Base-by-base conservation (phyloP, 495 filamentous ascomycete genomes). In the Talaromyces trachyspermus region DNA sequence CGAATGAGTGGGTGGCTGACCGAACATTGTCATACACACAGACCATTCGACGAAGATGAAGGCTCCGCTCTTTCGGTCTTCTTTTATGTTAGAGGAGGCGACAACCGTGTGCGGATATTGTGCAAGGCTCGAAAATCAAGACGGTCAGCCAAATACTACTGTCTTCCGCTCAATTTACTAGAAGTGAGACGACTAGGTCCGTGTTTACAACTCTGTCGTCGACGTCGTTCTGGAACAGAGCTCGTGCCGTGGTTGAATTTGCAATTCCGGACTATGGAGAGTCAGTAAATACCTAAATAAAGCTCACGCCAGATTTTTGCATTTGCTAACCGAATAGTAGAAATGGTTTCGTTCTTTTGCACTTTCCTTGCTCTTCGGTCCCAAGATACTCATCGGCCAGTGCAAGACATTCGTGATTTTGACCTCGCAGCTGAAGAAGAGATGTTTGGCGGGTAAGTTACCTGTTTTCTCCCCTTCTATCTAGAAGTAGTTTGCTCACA, bases 311-410 rank as follows among this genome's bases (percentile, higher is more conserved):
- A n/a, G n/a, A n/a, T n/a, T n/a, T n/a, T n/a, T n/a, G n/a, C n/a
- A n/a, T n/a, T n/a, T n/a, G n/a, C n/a, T n/a, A n/a, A n/a, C n/a
- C n/a, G n/a, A n/a, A n/a, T n/a, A n/a, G n/a, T 24, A 81, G 79
- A 66, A 49, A 80, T 95, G 79, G 85, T 89, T 10, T 66, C 87
- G 1, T 92, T 95, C 60, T 86, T 84, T 60, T 83, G 78, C 62
- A 79, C 82, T 0, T 86, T 91, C 54, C 63, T 86, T 20, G 81
- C 84, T 0, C 72, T 95, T 48, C 88, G 88, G 56, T 74, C 78
- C 11, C 78, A 86, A 40, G 86, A 88, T 53, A 58, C 57, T 19
- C 64, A 70, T 46, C 77, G 69, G 2, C 66, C 72, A 1, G 70
- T 75, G 18, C 51, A 71, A 19, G 60, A 65, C 19, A 72, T 79